These are phyloP conservation scores for Raddia distichophylla DNA, from an alignment of 176 grass and related monocot species.

Conservation along the genomic window DNA sequence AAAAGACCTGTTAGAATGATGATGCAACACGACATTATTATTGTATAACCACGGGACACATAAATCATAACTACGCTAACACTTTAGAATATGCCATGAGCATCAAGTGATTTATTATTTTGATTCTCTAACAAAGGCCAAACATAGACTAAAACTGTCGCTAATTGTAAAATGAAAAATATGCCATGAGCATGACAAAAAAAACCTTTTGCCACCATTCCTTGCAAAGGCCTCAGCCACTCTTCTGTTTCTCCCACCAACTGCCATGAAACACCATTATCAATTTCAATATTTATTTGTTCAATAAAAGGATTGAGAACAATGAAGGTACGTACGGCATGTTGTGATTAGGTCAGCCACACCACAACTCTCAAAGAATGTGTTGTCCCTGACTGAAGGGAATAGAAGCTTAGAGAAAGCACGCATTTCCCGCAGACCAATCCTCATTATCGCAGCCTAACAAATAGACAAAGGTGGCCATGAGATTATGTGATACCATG, in stretches of 20 bases:
- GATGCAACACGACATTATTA: constrained; percentile 3
- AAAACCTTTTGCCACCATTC: constrained; percentile 81
- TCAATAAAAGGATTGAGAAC: constrained; percentile 20
- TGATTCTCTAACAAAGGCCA: neutral
- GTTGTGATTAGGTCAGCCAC: constrained; percentile 94
- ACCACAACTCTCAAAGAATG: constrained; percentile 98
- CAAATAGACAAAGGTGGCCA: neutral
- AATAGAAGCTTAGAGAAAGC: constrained; percentile 88
- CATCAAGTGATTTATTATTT: neutral
- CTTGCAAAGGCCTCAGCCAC: constrained; percentile 95
- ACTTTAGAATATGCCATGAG: constrained; percentile 13
- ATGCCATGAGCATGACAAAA: neutral
- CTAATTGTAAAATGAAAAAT: neutral
- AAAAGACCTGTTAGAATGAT: constrained; percentile 67
- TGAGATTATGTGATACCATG: constrained; percentile 1
- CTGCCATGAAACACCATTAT: constrained; percentile 47
- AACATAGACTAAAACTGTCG: neutral
- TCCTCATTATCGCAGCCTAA: constrained; percentile 95
- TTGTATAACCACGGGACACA: constrained; percentile 1
- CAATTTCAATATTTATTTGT: constrained; percentile 18
- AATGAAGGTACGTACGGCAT: constrained; percentile 70
- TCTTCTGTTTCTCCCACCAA: constrained; percentile 91
- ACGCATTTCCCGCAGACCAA: constrained; percentile 92
- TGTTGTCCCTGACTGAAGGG: constrained; percentile 87
- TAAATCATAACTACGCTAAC: constrained; percentile 21